These are phyloP conservation scores for Pythium monospermum DNA, from an alignment of 352 stramenopile species.

Conservation along the genomic window DNA sequence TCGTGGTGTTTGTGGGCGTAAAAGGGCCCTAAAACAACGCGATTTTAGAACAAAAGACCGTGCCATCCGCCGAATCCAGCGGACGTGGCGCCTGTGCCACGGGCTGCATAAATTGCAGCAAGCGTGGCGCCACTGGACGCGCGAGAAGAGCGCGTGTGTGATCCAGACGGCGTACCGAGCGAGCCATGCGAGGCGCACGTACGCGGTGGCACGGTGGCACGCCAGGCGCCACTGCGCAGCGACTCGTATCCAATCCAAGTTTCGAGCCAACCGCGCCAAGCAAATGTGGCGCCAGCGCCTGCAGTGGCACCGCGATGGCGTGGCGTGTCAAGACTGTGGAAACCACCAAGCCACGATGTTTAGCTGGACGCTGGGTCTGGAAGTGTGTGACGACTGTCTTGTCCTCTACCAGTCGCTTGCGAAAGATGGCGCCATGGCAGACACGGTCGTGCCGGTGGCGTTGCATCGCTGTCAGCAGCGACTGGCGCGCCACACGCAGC, in stretches of 20 bases:
- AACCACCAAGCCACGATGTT: constrained; percentile 33
- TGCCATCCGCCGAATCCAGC: constrained; percentile 27
- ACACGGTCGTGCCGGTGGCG: constrained; percentile 22
- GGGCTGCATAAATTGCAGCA: constrained; percentile 14
- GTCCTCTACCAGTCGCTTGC: neutral
- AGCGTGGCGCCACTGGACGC: constrained; percentile 5
- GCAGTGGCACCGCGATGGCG: constrained; percentile 25
- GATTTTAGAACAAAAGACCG: neutral
- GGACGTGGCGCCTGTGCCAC: constrained; percentile 26
- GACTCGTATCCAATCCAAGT: constrained; percentile 42
- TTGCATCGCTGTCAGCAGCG: constrained; percentile 30
- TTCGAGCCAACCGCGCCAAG: constrained; percentile 23
- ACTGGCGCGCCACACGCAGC: constrained; percentile 26
- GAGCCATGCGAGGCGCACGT: constrained; percentile 19
- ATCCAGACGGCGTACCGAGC: constrained; percentile 27
- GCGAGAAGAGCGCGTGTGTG: constrained; percentile 15
- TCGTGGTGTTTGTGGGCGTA: constrained; percentile 15
- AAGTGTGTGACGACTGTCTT: constrained; percentile 31
- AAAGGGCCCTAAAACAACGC: neutral
- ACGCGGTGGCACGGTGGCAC: constrained; percentile 22
- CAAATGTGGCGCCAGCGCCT: constrained; percentile 30
- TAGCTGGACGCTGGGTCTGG: constrained; percentile 22
- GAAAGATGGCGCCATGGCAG: neutral
- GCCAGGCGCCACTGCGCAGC: constrained; percentile 30
- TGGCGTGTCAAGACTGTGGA: constrained; percentile 38